Base-by-base conservation (phyloP, 163 green algal genomes). In the Scenedesmus sp. region DNA sequence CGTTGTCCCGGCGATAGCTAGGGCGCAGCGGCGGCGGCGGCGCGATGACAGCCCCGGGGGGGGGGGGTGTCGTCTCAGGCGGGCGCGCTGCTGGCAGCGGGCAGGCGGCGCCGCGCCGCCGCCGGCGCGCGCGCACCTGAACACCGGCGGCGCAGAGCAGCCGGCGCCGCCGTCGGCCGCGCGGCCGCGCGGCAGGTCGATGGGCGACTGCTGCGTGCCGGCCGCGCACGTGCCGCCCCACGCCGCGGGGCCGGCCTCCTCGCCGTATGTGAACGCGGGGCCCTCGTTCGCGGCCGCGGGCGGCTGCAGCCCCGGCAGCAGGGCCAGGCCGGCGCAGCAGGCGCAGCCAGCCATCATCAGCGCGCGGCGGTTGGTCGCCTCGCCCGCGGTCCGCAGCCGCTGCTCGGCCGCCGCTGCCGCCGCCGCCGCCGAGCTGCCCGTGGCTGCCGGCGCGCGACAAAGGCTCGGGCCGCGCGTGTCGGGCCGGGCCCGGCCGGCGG, bases 201-300 rank as follows among this genome's bases (percentile, higher is more conserved):
- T 82, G 3, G 87, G 87, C 9, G 87, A 92, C 71, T 92, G 87
- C 36, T 75, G 82, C 63, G 42, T 69, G 9, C 87, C 87, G 3
- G 72, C 77, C 18, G 75, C 53, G 51, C 87, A 92, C 0, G 76
- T 70, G 4, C 85, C 85, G 62, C 83, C 83, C 86, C 86, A 90
- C 7, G 63, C 45, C 7, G 64, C 34, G 1, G 84, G 84, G 0
- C 83, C 85, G 2, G 70, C 50, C 10, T 80, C 63, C 13, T 84
- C 73, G 28, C 78, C 82, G n/a, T 87, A 87, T 29, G 53, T 73
- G 70, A 78, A 87, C 2, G 51, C n/a, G 9, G 69, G 57, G 24
- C 74, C 78, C 42, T 83, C 74, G 4, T 28, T 33, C 14, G 47
- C 66, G 7, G 66, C 66, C 34, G 66, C 1, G n/a, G 66, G 18